Conservation (phyloP, 768 basidiomycete genomes). For the Mycena olivaceomarginata region DNA sequence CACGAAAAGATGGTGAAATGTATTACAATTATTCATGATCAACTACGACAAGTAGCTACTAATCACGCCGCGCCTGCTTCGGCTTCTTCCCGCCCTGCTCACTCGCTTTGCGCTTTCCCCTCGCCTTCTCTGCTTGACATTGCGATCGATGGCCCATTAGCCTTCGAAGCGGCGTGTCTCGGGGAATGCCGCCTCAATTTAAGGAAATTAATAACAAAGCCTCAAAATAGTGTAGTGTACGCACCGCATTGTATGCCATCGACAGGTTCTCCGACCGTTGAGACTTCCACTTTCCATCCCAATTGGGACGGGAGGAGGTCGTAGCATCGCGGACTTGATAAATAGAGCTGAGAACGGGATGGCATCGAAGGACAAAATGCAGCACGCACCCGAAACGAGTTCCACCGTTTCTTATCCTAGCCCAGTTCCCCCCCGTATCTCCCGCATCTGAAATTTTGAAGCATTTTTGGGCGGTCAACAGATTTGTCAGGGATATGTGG, state of each 20-base stretch:
- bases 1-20: too few relatives aligned
- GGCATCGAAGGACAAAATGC: not conserved
- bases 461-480: not conserved
- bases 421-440: not conserved
- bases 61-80: too few relatives aligned
- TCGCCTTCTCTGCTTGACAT: not conserved
- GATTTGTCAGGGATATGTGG: not conserved
- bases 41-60: too few relatives aligned
- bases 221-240: too few relatives aligned
- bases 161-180: not conserved
- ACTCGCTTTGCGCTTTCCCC: too few relatives aligned
- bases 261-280: not conserved
- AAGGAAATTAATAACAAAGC: not conserved
- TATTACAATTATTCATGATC: too few relatives aligned
- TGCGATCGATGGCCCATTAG: constrained; percentile 1
- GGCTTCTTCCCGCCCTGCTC: not conserved
- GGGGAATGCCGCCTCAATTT: not conserved
- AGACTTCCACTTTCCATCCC: not conserved
- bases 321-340: too few relatives aligned
- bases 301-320: not conserved
- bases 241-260: not conserved
- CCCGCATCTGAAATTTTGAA: not conserved
- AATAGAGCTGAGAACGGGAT: not conserved
- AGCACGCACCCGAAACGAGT: not conserved
- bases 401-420: not conserved